Evolutionary conservation across 192 early-diverging fungal genomes (phyloP), one percentile per base, ranked within the genome.

Genomic region (Ambispora gerdemannii): DNA sequence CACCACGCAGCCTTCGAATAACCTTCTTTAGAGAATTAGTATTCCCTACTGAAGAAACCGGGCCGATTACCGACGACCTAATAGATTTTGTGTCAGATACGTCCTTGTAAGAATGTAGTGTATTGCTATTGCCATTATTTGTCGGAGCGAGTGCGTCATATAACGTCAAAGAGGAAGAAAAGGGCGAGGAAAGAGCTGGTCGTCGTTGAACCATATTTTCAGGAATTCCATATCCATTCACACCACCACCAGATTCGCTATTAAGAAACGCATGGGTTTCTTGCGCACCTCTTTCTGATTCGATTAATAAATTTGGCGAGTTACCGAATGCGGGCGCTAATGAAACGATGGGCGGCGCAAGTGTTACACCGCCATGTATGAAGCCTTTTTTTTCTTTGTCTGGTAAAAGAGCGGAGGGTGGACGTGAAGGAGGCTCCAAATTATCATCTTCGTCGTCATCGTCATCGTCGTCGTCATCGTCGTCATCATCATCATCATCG

Each of bases 1-100:
- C 82, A 3, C 86, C 86, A 28, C 86, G 72, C 6, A 87, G 53
- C 15, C 84, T 74, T 15, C 80, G 75, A 19, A 87, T 74, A 49
- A 84, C 76, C 47, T 77, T 77, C 10, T 75, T 78, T 4, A 84
- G 55, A 0, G 85, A 87, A 38, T 84, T 77, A 6, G 73, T 75
- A 38, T 83, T 74, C 32, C 77, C 70, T 43, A 79, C 47, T 55
- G 81, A 73, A 67, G 82, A 70, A 52, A 70, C 72, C 51, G 83
- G 75, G 30, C 74, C 64, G 61, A 84, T 28, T n/a, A n/a, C n/a
- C n/a, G n/a, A n/a, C 24, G 83, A 77, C 22, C 64, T 51, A 52
- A 80, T 73, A 10, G 78, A 80, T 25, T 77, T 70, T 0, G 77
- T 67, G 67, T 86, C 83, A 43, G 81, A 82, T 47, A 79, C 80